Evolutionary conservation across 2,329 filamentous ascomycete species (phyloP).

Genomic region (Fusarium fujikuroi): DNA sequence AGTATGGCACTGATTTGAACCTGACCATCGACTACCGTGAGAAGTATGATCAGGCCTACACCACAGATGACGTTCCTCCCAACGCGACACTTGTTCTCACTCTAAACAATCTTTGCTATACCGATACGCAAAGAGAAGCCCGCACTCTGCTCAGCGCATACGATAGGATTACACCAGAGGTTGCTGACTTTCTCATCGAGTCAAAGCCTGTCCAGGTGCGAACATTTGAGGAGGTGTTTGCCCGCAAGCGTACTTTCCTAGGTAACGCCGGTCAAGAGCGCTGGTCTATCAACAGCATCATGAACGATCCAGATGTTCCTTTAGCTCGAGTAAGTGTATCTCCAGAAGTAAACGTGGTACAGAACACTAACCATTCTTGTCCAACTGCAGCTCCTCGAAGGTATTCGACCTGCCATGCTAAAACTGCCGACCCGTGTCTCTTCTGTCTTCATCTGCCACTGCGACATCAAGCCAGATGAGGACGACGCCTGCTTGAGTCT

Average conservation of each 20-base stretch:
- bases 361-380: background rate
- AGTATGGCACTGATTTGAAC: background rate
- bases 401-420: background rate
- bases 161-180: background rate
- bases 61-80: background rate
- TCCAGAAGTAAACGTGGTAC: background rate
- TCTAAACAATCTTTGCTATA: background rate
- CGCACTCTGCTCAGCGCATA: background rate
- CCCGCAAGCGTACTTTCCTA: background rate
- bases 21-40: background rate
- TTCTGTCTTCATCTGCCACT: background rate
- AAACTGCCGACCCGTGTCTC: conserved; percentile 9
- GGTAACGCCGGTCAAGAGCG: background rate
- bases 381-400: conserved; percentile 2
- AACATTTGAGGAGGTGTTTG: background rate
- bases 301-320: background rate
- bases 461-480: conserved; percentile 6
- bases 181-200: background rate
- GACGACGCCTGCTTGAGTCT: conserved; percentile 4
- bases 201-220: background rate
- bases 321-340: background rate
- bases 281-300: conserved; percentile 3
- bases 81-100: background rate
- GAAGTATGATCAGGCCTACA: background rate
- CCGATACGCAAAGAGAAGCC: background rate